phyloP scores from a whole-genome alignment of 495 filamentous ascomycete species.

The Neurospora africana region DNA sequence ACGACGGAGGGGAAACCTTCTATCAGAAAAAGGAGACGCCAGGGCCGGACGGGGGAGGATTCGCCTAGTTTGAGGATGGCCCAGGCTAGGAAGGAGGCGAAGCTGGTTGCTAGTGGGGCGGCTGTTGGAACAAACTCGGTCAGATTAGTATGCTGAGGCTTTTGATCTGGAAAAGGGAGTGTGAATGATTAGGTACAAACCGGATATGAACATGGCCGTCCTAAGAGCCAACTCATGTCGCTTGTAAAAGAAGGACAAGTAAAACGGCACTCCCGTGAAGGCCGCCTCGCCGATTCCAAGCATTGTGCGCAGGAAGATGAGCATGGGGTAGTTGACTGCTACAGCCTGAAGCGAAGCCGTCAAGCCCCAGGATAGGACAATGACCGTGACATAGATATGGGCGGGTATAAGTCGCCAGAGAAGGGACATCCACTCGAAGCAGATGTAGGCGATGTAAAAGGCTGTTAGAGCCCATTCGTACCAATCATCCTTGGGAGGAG shows the following conservation, averaged over 20 bases:
- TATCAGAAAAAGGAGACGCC: slow-evolving; percentile 78
- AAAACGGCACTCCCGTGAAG: slow-evolving; percentile 69
- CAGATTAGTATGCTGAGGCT: slow-evolving; percentile 40
- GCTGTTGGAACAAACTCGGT: no score
- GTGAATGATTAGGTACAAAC: no score
- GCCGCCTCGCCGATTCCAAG: slow-evolving; percentile 66
- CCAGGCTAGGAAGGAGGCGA: slow-evolving; percentile 75
- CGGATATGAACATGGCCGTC: slow-evolving; percentile 67
- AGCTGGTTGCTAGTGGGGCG: slow-evolving; percentile 72
- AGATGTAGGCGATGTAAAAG: slow-evolving; percentile 61
- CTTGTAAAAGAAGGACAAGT: slow-evolving; percentile 80
- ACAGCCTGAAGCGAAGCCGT: slow-evolving; percentile 63
- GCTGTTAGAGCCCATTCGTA: slow-evolving; percentile 73
- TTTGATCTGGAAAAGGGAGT: no score
- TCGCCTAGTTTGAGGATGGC: slow-evolving; percentile 57
- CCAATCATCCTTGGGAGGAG: slow-evolving; percentile 53
- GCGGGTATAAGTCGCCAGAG: slow-evolving; percentile 61
- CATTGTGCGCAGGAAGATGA: slow-evolving; percentile 55
- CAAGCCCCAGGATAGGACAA: slow-evolving; percentile 60
- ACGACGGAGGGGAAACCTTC: slow-evolving; percentile 71
- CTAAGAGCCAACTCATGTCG: slow-evolving; percentile 71
- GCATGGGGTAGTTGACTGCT: slow-evolving; percentile 55
- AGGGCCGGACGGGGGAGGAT: slow-evolving; percentile 56
- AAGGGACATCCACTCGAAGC: slow-evolving; percentile 63
- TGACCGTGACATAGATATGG: slow-evolving; percentile 49